Evolutionary conservation across 2,329 filamentous ascomycete species (phyloP).

Genomic region (Fusarium sp.): DNA sequence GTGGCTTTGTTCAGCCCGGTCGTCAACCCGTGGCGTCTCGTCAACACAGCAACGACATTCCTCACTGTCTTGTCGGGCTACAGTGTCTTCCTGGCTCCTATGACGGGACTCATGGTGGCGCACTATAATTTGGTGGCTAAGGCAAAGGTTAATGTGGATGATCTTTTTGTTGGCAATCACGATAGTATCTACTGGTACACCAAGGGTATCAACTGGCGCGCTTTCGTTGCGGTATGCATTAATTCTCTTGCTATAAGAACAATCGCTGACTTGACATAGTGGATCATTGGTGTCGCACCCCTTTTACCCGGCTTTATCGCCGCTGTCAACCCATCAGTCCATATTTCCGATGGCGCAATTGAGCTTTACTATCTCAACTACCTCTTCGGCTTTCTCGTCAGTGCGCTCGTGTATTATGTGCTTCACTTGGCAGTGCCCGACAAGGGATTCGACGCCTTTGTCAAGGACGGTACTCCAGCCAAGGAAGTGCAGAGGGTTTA

Average conservation of each 20-base stretch:
- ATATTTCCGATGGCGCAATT: conserved; percentile 55
- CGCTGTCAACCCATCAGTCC: conserved; percentile 55
- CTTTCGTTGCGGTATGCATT: conserved; percentile 56
- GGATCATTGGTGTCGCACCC: conserved; percentile 58
- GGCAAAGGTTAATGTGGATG: conserved; percentile 56
- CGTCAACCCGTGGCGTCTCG: conserved; percentile 58
- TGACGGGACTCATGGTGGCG: conserved; percentile 59
- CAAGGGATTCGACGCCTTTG: conserved; percentile 49
- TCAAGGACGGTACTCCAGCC: conserved; percentile 45
- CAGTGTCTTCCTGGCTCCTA: conserved; percentile 57
- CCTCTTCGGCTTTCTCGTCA: conserved; percentile 57
- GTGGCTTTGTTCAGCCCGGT: conserved; percentile 55
- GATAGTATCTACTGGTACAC: conserved; percentile 59
- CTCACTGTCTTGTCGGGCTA: conserved; percentile 57
- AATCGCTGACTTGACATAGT: conserved; percentile 48
- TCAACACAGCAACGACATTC: conserved; percentile 57
- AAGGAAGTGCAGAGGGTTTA: conserved; percentile 51
- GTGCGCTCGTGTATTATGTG: conserved; percentile 51
- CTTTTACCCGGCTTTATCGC: conserved; percentile 61
- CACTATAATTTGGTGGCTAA: conserved; percentile 55
- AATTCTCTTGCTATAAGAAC: no score
- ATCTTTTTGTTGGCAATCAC: conserved; percentile 53
- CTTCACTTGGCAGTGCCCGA: conserved; percentile 54
- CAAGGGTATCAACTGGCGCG: conserved; percentile 59
- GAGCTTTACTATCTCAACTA: conserved; percentile 60